phyloP scores from a whole-genome alignment of 805 yeast species.

The Metschnikowia aberdeeniae region DNA sequence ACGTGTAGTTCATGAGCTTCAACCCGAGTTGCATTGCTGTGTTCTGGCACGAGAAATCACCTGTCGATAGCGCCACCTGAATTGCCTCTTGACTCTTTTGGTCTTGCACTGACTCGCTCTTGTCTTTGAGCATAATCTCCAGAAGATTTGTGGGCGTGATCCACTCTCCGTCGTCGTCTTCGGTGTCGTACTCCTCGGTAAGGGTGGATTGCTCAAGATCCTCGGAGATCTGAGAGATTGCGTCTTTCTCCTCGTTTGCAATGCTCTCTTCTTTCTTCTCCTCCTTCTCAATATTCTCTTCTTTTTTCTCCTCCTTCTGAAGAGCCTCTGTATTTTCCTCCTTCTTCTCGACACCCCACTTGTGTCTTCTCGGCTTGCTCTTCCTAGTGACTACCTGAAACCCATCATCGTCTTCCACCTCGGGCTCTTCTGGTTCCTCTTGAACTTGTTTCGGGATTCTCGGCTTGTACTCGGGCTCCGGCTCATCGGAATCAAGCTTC shows the following conservation, averaged over 20 bases:
- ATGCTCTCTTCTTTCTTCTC: not conserved
- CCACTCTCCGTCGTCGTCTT: slow-evolving; percentile 87
- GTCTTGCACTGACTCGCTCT: slow-evolving; percentile 50
- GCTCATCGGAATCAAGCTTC: slow-evolving; percentile 26
- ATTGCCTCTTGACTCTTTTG: slow-evolving; percentile 33
- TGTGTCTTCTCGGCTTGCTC: slow-evolving; percentile 12
- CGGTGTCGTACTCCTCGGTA: slow-evolving; percentile 59
- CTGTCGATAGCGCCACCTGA: slow-evolving; percentile 83
- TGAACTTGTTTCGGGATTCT: not conserved
- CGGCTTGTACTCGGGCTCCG: slow-evolving; percentile 1
- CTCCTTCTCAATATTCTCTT: not conserved
- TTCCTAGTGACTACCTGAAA: not conserved
- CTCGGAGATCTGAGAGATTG: not conserved
- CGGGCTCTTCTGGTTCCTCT: slow-evolving; percentile 10
- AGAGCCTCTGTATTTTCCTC: not conserved
- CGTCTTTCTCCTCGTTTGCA: not conserved
- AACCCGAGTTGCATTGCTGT: slow-evolving; percentile 89
- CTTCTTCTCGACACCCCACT: slow-evolving; percentile 1
- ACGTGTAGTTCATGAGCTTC: slow-evolving; percentile 75
- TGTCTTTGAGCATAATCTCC: slow-evolving; percentile 66
- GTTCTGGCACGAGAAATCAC: slow-evolving; percentile 97
- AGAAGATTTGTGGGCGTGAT: slow-evolving; percentile 82
- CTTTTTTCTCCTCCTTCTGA: not conserved
- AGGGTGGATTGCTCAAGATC: slow-evolving; percentile 8
- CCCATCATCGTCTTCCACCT: slow-evolving; percentile 1